Percentiles rank a stretch among this genome's conserved stretches.
Conservation (phyloP, 1,139 yeast species). For the Blastobotrys raffinosifermentans region DNA sequence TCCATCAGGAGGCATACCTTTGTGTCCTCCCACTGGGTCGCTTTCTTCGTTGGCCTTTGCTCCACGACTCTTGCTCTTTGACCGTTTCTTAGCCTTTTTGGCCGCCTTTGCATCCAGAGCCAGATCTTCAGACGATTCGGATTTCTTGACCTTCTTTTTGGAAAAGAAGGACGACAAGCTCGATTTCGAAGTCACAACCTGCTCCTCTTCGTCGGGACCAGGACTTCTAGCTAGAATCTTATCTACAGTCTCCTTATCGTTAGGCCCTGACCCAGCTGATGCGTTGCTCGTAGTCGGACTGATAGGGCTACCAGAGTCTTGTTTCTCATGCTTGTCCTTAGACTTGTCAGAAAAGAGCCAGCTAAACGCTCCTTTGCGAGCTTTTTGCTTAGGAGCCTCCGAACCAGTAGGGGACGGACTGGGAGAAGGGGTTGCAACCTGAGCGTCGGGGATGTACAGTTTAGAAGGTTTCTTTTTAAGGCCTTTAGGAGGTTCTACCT, state of each 20-base stretch:
- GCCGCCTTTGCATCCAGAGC: constrained; percentile 10
- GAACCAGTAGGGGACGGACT: constrained; percentile 5
- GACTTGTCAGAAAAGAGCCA: constrained; percentile 19
- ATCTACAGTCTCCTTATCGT: constrained; percentile 13
- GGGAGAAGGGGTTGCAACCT: constrained; percentile 5
- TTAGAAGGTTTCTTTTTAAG: too few relatives aligned
- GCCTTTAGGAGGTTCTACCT: too few relatives aligned
- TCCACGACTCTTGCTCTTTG: constrained; percentile 11
- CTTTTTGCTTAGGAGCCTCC: constrained; percentile 9
- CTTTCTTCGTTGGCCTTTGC: constrained; percentile 12
- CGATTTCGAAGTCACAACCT: constrained; percentile 7
- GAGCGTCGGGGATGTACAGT: constrained; percentile 5
- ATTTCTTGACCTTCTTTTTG: constrained; percentile 17
- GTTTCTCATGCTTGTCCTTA: constrained; percentile 3
- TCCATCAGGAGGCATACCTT: constrained; percentile 9
- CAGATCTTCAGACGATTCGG: constrained; percentile 2
- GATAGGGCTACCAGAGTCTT: not conserved
- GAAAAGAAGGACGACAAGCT: constrained; percentile 19
- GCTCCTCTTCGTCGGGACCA: constrained; percentile 13
- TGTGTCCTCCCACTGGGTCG: constrained; percentile 13
- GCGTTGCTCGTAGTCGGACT: not conserved
- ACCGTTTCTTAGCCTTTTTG: constrained; percentile 10
- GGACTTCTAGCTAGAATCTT: constrained; percentile 13
- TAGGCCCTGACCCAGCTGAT: not conserved
- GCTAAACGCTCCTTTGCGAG: constrained; percentile 23